Evolutionary conservation across 1,284 basidiomycete genomes (phyloP).

Genomic region (Volvariella surrecta): DNA sequence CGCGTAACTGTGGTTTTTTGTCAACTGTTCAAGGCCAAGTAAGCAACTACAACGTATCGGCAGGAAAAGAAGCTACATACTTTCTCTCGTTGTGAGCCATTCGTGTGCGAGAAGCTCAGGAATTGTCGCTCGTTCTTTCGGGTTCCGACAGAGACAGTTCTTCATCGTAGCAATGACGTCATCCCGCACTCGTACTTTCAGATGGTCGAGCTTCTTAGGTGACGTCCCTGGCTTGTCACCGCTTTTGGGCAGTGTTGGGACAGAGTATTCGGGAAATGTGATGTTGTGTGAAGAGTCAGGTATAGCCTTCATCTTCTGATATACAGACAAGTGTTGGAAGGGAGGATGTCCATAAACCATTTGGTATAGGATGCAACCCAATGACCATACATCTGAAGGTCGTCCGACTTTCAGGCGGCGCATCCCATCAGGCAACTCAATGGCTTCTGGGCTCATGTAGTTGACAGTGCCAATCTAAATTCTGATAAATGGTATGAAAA

Average conservation of each 20-base stretch:
- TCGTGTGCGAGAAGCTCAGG: conserved; percentile 62
- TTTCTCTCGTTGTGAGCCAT: conserved; percentile 56
- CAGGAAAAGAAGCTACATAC: conserved; percentile 12
- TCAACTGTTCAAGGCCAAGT: conserved; percentile 13
- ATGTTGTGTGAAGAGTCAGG: conserved; percentile 68
- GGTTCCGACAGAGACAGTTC: conserved; percentile 63
- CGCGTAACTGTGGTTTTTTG: conserved; percentile 27
- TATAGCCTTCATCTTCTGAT: conserved; percentile 86
- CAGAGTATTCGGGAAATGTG: conserved; percentile 62
- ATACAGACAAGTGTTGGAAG: conserved; percentile 78
- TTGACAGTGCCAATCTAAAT: conserved; percentile 85
- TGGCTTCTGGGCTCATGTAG: conserved; percentile 94
- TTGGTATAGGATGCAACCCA: conserved; percentile 96
- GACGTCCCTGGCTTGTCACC: conserved; percentile 24
- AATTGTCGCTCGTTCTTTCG: conserved; percentile 78
- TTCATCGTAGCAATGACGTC: conserved; percentile 71
- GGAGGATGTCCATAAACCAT: conserved; percentile 96
- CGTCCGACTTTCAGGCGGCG: conserved; percentile 77
- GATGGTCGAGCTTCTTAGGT: conserved; percentile 51
- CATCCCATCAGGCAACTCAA: conserved; percentile 74
- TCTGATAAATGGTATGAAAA: conserved; percentile 1
- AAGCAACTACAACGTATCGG: conserved; percentile 1
- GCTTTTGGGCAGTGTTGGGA: conserved; percentile 39
- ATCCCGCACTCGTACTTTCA: conserved; percentile 53
- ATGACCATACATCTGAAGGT: conserved; percentile 92